Conservation (phyloP, 495 filamentous ascomycete species). For the Penicillium simplicissimum region DNA sequence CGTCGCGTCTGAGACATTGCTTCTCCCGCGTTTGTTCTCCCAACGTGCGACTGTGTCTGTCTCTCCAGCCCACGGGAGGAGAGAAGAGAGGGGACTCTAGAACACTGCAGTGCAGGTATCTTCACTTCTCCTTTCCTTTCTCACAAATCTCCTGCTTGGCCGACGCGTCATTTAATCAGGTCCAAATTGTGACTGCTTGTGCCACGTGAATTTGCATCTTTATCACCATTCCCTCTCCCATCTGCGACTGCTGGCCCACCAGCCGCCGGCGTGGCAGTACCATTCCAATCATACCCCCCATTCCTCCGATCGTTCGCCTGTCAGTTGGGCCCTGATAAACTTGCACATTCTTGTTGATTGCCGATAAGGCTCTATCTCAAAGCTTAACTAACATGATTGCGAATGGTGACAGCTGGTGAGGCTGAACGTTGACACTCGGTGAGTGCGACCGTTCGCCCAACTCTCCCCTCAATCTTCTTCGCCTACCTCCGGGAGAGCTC, state of each 20-base stretch:
- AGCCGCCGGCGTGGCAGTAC: constrained; percentile 2
- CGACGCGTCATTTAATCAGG: constrained; percentile 49
- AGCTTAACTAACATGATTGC: constrained; percentile 17
- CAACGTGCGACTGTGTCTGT: constrained; percentile 22
- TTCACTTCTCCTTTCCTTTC: constrained; percentile 20
- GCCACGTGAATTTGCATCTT: constrained; percentile 2
- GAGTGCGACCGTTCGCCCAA: constrained; percentile 34
- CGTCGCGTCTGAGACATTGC: constrained; percentile 58
- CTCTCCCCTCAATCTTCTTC: constrained; percentile 11
- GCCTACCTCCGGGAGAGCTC: constrained; percentile 24
- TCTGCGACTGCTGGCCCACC: constrained; percentile 19
- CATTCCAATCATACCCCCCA: constrained; percentile 24
- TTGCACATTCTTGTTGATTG: constrained; percentile 22
- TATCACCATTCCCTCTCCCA: constrained; percentile 3
- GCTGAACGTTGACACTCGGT: constrained; percentile 25
- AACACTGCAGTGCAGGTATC: constrained; percentile 44
- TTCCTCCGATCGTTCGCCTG: constrained; percentile 64
- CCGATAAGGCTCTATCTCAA: constrained; percentile 18
- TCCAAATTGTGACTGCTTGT: constrained; percentile 29
- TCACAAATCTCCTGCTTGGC: constrained; percentile 8
- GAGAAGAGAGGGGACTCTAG: constrained; percentile 19
- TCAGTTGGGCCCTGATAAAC: constrained; percentile 17
- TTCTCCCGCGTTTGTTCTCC: constrained; percentile 54
- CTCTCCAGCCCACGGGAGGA: constrained; percentile 14
- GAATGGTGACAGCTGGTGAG: constrained; percentile 20